A percentile compares a stretch with the other conserved stretches of the same genome.
Conservation (phyloP, 768 basidiomycete species). For the Xerocomellus dryophilus region DNA sequence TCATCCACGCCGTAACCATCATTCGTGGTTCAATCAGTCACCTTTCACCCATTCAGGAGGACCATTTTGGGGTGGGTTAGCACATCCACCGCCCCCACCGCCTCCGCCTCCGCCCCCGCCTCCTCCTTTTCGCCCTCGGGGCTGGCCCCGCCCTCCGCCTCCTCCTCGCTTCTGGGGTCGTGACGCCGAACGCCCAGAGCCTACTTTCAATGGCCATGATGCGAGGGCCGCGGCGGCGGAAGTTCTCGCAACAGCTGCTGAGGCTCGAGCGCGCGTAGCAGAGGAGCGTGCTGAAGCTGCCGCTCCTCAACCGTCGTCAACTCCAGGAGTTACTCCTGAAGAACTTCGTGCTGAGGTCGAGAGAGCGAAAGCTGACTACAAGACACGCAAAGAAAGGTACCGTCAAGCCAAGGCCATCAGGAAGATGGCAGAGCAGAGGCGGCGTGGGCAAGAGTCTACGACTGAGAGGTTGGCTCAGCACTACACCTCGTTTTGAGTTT, state of each 20-base stretch:
- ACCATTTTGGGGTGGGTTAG: slow-evolving; percentile 18
- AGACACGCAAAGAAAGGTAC: slow-evolving; percentile 67
- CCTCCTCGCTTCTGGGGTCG: slow-evolving; percentile 22
- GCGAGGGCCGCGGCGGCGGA: slow-evolving; percentile 15
- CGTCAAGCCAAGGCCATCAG: slow-evolving; percentile 54
- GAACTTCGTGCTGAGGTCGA: slow-evolving; percentile 47
- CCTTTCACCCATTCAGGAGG: slow-evolving; percentile 4
- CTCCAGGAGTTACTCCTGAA: slow-evolving; percentile 13
- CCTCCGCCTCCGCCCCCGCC: slow-evolving; percentile 1
- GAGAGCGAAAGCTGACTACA: slow-evolving; percentile 64
- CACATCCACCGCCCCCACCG: slow-evolving; percentile 21
- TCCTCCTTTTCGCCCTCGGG: slow-evolving; percentile 3
- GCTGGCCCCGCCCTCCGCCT: slow-evolving; percentile 29
- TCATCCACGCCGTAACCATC: slow-evolving; percentile 19
- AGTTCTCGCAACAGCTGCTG: slow-evolving; percentile 17
- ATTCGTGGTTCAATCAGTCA: slow-evolving; percentile 25
- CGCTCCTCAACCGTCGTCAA: background rate
- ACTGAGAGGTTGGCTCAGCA: slow-evolving; percentile 26
- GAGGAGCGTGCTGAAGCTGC: slow-evolving; percentile 1
- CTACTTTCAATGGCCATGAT: background rate
- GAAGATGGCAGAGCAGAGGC: slow-evolving; percentile 37
- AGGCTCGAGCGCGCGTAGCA: slow-evolving; percentile 9
- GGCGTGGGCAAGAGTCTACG: slow-evolving; percentile 16
- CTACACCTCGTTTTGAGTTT: background rate
- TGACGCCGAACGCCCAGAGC: background rate